Base-by-base conservation (phyloP, 768 basidiomycete species). In the Tubosaeta sp. region DNA sequence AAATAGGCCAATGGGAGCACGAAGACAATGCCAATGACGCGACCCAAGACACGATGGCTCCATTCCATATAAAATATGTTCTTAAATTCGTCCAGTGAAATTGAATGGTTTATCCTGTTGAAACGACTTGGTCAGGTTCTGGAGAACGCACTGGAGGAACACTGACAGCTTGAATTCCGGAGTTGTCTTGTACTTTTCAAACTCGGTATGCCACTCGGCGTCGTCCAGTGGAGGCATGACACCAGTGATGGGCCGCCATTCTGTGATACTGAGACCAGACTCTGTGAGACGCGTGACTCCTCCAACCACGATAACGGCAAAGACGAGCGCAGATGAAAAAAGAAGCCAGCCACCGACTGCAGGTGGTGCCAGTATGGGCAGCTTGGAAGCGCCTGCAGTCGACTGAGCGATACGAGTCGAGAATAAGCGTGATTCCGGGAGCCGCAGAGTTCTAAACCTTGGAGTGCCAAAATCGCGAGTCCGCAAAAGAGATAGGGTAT, bases 41-140 rank as follows among this genome's bases (percentile, higher is more conserved):
- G 90, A 9, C 96, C 96, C 46, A 97, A 83, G 47, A 95, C 72
- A 38, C 96, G 89, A 70, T 99, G 96, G 6, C 82, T 81, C 92
- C 94, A 99, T 78, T 99, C 96, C 95, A 94, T 94, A 72, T 87
- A 88, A 70, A 94, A 99, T 52, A 99, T 98, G 54, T 80, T 79
- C 69, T 99, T 98, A 76, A 99, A 99, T 62, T 97, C 88, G 25
- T 84, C 76, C 49, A 98, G 71, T 27, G 84, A 82, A 49, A 96
- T 94, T 10, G 85, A 82, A 53, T 90, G 86, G 67, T 99, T 99
- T 55, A 94, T 72, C 63, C 94, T 97, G 63, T 49, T 22, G 24
- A 21, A 32, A 38, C 22, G 19, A 30, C 44, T 49, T 22, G 54
- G 31, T 9, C 45, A 13, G 19, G 27, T 10, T 42, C 42, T 31